Percentiles rank a stretch among this genome's conserved stretches.
phyloP scores from a whole-genome alignment of 2,329 filamentous ascomycete species.

The Talaromyces sp. region DNA sequence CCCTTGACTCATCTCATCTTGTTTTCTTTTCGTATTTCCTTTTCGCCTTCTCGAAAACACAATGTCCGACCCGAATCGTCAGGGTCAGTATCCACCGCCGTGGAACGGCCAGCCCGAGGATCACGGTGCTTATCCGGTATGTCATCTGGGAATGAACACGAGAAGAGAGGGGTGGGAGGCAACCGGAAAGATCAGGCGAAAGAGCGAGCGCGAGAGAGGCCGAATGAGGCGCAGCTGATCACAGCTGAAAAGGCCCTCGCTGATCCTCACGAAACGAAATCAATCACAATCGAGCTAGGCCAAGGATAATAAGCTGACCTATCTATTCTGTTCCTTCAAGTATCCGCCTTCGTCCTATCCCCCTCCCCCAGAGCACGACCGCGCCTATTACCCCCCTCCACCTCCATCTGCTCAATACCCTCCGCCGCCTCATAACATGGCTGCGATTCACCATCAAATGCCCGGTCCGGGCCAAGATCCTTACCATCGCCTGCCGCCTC shows the following conservation, averaged over 20 bases:
- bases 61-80: constrained; percentile 51
- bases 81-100: constrained; percentile 50
- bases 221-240: neutral
- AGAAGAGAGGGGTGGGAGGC: too few species aligned
- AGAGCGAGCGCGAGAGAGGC: too few species aligned
- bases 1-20: constrained; percentile 30
- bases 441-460: constrained; percentile 42
- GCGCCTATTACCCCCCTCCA: constrained; percentile 36
- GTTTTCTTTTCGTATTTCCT: constrained; percentile 19
- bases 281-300: neutral
- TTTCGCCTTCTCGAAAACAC: constrained; percentile 27
- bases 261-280: constrained; percentile 2
- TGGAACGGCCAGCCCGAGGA: constrained; percentile 46
- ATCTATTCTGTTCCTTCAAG: constrained; percentile 18
- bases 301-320: neutral
- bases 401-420: constrained; percentile 36
- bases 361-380: constrained; percentile 32
- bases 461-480: constrained; percentile 44
- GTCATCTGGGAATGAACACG: constrained; percentile 17
- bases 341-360: constrained; percentile 38
- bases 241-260: neutral
- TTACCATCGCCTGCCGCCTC: constrained; percentile 49
- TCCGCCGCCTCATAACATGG: constrained; percentile 43
- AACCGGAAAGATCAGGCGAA: too few species aligned
- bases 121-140: constrained; percentile 43